Evolutionary conservation across 2,329 filamentous ascomycete genomes (phyloP), one percentile per base, ranked within the genome.

Genomic region (Leptographium wingfieldii): DNA sequence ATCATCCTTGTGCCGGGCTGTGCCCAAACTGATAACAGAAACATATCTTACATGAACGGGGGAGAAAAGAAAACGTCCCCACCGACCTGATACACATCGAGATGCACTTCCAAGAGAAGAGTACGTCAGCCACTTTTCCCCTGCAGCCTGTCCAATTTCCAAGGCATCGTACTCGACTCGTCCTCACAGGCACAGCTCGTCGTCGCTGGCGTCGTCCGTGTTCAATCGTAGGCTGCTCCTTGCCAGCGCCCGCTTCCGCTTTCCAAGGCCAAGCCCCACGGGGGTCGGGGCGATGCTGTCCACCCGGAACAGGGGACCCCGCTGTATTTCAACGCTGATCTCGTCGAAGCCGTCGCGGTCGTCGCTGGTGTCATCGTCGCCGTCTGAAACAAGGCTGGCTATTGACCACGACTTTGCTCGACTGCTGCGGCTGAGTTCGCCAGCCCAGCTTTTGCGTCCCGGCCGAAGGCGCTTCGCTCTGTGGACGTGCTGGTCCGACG

Each of bases 171-270:
- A 14, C 14, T 35, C 33, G 5, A 11, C 55, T 33, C 43, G n/a
- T 29, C 9, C n/a, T 64, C 55, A 66, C 43, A 64, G 53, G 52
- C 63, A 61, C 38, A 66, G 58, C 57, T 66, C 65, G 57, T 66
- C 65, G 35, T 65, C 65, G 55, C 63, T 64, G 27, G 31, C 52
- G 29, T 29, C 22, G 55, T 48, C 54, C 22, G 55, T 48, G 49
- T 22, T 22, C 14, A 27, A 31, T 31, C 31, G 16, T n/a, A 38
- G 52, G 6, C 27, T 38, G 27, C 25, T 38, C 16, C 38, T 25
- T 7, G 33, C 53, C n/a, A 25, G n/a, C 9, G 33, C 53, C 11
- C 52, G 27, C 31, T n/a, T 54, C 52, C 52, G 52, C n/a, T 33
- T 54, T 31, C 29, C 19, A 10, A 46, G 43, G 9, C 43, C 43